Conservation (phyloP, 495 filamentous ascomycete genomes). For the Neurospora sp. region DNA sequence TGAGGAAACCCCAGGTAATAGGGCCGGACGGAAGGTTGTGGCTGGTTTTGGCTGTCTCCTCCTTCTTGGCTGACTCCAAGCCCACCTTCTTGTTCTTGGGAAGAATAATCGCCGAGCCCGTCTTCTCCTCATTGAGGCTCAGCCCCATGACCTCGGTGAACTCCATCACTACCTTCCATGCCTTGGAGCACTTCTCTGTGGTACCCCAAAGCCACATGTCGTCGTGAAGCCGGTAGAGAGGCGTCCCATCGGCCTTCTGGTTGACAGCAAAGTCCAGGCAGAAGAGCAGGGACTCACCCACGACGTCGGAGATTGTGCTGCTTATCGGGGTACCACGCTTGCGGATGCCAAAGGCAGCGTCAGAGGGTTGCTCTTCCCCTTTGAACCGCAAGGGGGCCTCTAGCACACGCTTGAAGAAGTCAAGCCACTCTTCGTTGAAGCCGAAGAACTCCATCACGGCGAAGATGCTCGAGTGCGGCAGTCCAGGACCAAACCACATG, state of each 20-base stretch:
- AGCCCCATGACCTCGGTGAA: conserved; percentile 49
- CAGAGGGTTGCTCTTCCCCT: too few species aligned
- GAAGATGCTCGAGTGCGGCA: conserved; percentile 50
- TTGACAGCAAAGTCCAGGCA: conserved; percentile 61
- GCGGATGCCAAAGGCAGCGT: conserved; percentile 26
- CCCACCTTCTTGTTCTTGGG: conserved; percentile 10
- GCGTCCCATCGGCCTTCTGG: conserved; percentile 37
- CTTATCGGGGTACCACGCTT: conserved; percentile 49
- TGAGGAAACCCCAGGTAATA: conserved; percentile 55
- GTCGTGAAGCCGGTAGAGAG: conserved; percentile 57
- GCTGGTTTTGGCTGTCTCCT: neutral
- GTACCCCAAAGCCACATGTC: conserved; percentile 62
- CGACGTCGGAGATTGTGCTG: conserved; percentile 46
- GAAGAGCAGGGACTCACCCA: conserved; percentile 55
- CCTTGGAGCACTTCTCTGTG: conserved; percentile 43
- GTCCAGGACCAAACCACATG: conserved; percentile 49
- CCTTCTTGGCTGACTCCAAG: neutral
- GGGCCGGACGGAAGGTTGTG: conserved; percentile 40
- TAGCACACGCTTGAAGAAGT: conserved; percentile 54
- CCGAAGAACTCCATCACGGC: conserved; percentile 52
- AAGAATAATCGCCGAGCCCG: conserved; percentile 38
- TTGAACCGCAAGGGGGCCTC: conserved; percentile 48
- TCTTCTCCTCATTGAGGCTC: conserved; percentile 51
- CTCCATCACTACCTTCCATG: conserved; percentile 46
- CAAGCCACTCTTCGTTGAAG: conserved; percentile 45